Evolutionary conservation across 768 basidiomycete species (phyloP).

Genomic region (Leccinum broughii): DNA sequence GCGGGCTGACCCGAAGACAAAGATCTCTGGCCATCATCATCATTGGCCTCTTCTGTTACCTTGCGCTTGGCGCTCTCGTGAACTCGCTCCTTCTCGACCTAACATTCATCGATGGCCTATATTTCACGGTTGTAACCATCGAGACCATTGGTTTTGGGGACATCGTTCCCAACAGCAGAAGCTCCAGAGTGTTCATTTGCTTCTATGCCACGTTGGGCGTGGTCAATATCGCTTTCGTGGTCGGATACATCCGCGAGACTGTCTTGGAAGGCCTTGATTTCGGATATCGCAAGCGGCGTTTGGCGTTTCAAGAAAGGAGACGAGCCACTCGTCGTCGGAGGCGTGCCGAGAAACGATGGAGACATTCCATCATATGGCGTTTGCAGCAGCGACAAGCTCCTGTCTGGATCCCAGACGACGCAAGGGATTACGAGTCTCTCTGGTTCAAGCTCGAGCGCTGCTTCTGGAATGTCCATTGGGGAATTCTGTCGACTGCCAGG

Average conservation of each 20-base stretch:
- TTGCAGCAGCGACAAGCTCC: slow-evolving; percentile 50
- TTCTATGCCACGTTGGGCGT: slow-evolving; percentile 62
- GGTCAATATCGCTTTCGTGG: slow-evolving; percentile 61
- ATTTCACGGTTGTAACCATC: slow-evolving; percentile 73
- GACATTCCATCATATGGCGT: slow-evolving; percentile 61
- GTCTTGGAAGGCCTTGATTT: slow-evolving; percentile 72
- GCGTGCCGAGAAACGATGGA: slow-evolving; percentile 55
- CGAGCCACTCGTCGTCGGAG: slow-evolving; percentile 42
- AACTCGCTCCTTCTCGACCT: slow-evolving; percentile 52
- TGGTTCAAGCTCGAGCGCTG: slow-evolving; percentile 12
- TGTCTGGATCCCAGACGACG: slow-evolving; percentile 51
- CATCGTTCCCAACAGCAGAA: slow-evolving; percentile 52
- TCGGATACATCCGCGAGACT: slow-evolving; percentile 65
- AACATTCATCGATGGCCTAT: slow-evolving; percentile 72
- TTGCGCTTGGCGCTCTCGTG: slow-evolving; percentile 69
- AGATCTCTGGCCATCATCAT: slow-evolving; percentile 77
- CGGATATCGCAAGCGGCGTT: slow-evolving; percentile 57
- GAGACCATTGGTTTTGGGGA: slow-evolving; percentile 82
- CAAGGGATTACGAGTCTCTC: slow-evolving; percentile 2
- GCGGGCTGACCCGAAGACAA: slow-evolving; percentile 79
- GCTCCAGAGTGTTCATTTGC: slow-evolving; percentile 59
- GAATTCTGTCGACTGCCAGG: slow-evolving; percentile 1
- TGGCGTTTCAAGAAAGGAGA: slow-evolving; percentile 46
- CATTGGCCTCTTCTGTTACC: slow-evolving; percentile 70
- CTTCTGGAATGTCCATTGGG: slow-evolving; percentile 15